Evolutionary conservation across 306 rosid genomes (phyloP).

Genomic region (Cucumis hystrix): DNA sequence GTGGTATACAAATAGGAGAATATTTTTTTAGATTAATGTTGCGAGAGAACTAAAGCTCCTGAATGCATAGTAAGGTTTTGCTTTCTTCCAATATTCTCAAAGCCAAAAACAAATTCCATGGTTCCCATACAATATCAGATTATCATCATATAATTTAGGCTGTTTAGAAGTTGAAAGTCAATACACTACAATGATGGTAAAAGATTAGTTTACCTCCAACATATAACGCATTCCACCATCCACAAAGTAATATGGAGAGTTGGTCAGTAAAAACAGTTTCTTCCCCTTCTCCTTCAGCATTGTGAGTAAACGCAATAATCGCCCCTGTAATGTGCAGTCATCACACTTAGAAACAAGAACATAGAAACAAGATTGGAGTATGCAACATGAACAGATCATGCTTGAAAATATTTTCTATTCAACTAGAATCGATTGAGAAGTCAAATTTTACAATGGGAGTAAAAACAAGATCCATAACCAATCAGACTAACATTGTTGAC

Average conservation of each 20-base stretch:
- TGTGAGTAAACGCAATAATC: constrained; percentile 56
- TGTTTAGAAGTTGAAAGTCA: neutral
- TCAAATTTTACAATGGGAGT: neutral
- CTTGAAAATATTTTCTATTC: neutral
- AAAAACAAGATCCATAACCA: neutral
- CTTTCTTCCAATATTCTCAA: neutral
- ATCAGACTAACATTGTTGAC: constrained; percentile 60
- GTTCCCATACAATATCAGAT: neutral
- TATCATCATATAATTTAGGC: neutral
- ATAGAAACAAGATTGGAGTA: neutral
- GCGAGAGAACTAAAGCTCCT: neutral
- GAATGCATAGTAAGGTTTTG: neutral
- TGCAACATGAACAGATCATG: neutral
- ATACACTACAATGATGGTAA: neutral
- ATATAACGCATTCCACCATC: constrained; percentile 91
- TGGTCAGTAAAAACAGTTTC: constrained; percentile 85
- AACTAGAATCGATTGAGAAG: neutral
- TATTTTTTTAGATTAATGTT: neutral
- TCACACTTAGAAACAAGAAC: neutral
- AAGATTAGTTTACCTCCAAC: constrained; percentile 50
- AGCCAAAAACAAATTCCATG: neutral
- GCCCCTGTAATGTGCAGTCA: constrained; percentile 42
- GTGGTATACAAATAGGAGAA: neutral
- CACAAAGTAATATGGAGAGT: constrained; percentile 88
- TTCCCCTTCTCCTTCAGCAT: constrained; percentile 85